Evolutionary conservation across 768 basidiomycete genomes (phyloP).

Genomic region (Cystofilobasidium ferigula): DNA sequence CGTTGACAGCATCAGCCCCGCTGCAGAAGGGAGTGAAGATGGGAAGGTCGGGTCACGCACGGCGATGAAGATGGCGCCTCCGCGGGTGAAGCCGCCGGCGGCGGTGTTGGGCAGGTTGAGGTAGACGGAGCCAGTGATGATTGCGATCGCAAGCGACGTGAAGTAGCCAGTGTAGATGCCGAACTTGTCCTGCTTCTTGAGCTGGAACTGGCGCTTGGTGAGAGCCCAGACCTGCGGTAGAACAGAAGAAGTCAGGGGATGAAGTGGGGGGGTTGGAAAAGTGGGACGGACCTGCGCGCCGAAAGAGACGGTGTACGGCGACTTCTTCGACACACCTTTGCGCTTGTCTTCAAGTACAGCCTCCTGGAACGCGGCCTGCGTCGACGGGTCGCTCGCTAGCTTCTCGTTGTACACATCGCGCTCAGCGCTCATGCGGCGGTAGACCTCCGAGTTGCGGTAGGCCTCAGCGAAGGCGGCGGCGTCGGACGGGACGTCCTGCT

Average conservation of each 20-base stretch:
- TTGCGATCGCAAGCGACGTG: slow-evolving; percentile 36
- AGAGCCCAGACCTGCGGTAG: slow-evolving; percentile 64
- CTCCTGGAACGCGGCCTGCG: slow-evolving; percentile 60
- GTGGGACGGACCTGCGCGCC: too few species aligned
- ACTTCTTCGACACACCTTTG: slow-evolving; percentile 61
- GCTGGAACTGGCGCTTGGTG: slow-evolving; percentile 58
- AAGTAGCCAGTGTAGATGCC: slow-evolving; percentile 16
- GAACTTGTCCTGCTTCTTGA: slow-evolving; percentile 51
- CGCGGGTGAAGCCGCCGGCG: slow-evolving; percentile 74
- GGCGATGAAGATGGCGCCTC: slow-evolving; percentile 63
- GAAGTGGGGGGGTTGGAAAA: too few species aligned
- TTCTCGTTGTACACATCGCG: slow-evolving; percentile 47
- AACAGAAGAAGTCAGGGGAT: too few species aligned
- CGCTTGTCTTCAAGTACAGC: slow-evolving; percentile 69
- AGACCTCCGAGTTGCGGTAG: slow-evolving; percentile 47
- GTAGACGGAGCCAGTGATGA: slow-evolving; percentile 63
- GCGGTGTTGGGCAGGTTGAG: slow-evolving; percentile 61
- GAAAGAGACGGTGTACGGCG: slow-evolving; percentile 74
- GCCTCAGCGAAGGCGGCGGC: slow-evolving; percentile 58
- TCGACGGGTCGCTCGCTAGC: slow-evolving; percentile 17
- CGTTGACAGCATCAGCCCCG: too few species aligned
- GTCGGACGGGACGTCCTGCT: slow-evolving; percentile 49
- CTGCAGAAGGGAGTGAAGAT: slow-evolving; percentile 8
- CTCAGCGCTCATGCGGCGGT: slow-evolving; percentile 42
- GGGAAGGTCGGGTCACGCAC: slow-evolving; percentile 26